Evolutionary conservation across 2,329 filamentous ascomycete genomes (phyloP).

Genomic region (Penicillium thymicola): DNA sequence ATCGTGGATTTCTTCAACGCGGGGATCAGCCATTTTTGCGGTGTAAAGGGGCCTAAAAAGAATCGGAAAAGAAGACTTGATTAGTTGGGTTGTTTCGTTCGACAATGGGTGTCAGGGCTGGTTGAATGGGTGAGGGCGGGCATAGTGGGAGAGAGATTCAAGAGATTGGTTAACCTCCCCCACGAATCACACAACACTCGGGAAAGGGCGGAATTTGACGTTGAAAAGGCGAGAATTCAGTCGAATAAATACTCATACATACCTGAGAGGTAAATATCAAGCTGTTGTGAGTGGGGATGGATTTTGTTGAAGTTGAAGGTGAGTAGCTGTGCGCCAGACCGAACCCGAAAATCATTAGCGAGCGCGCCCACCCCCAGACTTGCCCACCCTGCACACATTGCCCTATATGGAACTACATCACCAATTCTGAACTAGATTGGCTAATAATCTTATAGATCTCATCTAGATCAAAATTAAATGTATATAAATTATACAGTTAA

Average conservation of each 20-base stretch:
- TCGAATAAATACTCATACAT: slow-evolving; percentile 24
- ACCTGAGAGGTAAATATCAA: slow-evolving; percentile 35
- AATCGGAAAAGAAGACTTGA: not conserved
- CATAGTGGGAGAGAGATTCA: slow-evolving; percentile 15
- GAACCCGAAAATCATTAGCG: slow-evolving; percentile 46
- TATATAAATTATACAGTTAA: slow-evolving; percentile 5
- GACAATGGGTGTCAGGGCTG: slow-evolving; percentile 4
- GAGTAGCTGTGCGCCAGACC: slow-evolving; percentile 40
- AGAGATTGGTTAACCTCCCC: slow-evolving; percentile 7
- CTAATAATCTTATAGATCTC: slow-evolving; percentile 1
- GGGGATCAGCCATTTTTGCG: slow-evolving; percentile 82
- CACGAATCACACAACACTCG: slow-evolving; percentile 26
- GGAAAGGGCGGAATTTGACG: slow-evolving; percentile 25
- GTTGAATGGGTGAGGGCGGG: slow-evolving; percentile 16
- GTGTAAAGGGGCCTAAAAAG: slow-evolving; percentile 9
- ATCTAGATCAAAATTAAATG: slow-evolving; percentile 1
- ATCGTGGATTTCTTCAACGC: slow-evolving; percentile 95
- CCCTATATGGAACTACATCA: slow-evolving; percentile 18
- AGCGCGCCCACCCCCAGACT: slow-evolving; percentile 36
- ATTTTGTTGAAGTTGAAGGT: slow-evolving; percentile 40
- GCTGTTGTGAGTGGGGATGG: slow-evolving; percentile 35
- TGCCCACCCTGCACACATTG: slow-evolving; percentile 26
- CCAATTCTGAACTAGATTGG: slow-evolving; percentile 3
- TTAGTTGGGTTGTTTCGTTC: slow-evolving; percentile 2
- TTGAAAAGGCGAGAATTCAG: slow-evolving; percentile 17